Evolutionary conservation across 129 eudicot genomes (phyloP).

Genomic region (Ambrosia artemisiifolia): DNA sequence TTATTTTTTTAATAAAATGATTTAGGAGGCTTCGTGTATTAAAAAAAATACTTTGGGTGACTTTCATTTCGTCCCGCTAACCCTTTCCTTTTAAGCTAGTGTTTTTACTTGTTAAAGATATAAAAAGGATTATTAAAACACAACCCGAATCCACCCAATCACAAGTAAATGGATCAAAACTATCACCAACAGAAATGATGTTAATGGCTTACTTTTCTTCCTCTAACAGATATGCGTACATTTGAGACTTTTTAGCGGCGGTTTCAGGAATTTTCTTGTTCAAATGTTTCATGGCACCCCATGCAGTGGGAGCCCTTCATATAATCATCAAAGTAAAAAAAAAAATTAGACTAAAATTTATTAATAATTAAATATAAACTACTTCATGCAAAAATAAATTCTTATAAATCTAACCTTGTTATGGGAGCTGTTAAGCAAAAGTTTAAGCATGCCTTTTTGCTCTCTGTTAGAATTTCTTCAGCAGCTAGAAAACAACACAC

Average conservation of each 20-base stretch:
- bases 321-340: neutral
- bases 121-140: neutral
- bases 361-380: neutral
- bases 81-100: neutral
- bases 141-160: neutral
- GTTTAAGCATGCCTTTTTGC: conserved; percentile 84
- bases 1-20: neutral
- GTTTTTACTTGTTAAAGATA: neutral
- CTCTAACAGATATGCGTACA: conserved; percentile 68
- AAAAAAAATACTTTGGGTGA: neutral
- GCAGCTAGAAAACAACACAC: conserved; percentile 80
- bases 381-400: neutral
- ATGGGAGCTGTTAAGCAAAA: conserved; percentile 77
- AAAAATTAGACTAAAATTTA: neutral
- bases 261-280: conserved; percentile 84
- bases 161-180: neutral
- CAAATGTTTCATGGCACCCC: conserved; percentile 94
- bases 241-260: conserved; percentile 70
- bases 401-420: conserved; percentile 52
- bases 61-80: neutral
- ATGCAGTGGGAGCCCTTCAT: conserved; percentile 67
- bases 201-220: conserved; percentile 66
- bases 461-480: conserved; percentile 71
- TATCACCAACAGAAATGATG: neutral
- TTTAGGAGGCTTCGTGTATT: neutral